A percentile compares a stretch with the other conserved stretches of the same genome.
phyloP scores from a whole-genome alignment of 495 filamentous ascomycete genomes.

The Penicillium robsamsonii region DNA sequence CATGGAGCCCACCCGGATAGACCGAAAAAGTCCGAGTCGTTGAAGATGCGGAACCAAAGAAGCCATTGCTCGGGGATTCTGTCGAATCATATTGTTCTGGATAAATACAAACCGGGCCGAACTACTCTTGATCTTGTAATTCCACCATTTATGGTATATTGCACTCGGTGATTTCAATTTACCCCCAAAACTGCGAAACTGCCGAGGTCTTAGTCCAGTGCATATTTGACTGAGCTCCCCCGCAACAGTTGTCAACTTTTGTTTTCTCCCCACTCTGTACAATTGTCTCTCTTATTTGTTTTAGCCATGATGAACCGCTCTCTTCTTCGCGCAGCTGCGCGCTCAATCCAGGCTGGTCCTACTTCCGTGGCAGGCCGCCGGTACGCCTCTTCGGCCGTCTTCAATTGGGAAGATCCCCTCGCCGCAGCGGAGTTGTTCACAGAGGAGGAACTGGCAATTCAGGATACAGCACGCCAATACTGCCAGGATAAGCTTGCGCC shows the following conservation, averaged over 20 bases:
- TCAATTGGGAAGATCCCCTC: conserved; percentile 93
- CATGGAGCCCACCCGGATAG: conserved; percentile 1
- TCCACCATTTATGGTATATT: not conserved
- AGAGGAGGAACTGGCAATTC: conserved; percentile 85
- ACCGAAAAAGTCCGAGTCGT: conserved; percentile 27
- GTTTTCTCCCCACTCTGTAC: conserved; percentile 7
- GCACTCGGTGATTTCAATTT: conserved; percentile 13
- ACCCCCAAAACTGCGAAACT: conserved; percentile 15
- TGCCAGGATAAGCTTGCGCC: conserved; percentile 87
- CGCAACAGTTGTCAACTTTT: conserved; percentile 19
- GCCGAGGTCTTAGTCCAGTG: conserved; percentile 28
- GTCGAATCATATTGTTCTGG: conserved; percentile 14
- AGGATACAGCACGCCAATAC: conserved; percentile 85
- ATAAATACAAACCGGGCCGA: conserved; percentile 1
- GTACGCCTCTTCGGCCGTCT: conserved; percentile 56
- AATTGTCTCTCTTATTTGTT: not conserved
- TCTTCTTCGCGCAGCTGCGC: conserved; percentile 37
- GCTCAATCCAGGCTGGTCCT: conserved; percentile 30
- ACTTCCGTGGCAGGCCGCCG: conserved; percentile 30
- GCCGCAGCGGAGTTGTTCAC: conserved; percentile 69
- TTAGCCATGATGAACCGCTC: conserved; percentile 37
- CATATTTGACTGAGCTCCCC: conserved; percentile 33
- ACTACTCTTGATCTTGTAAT: not conserved
- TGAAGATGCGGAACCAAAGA: not conserved
- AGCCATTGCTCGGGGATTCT: conserved; percentile 12